Percentiles rank a stretch among this genome's conserved stretches.
phyloP scores from a whole-genome alignment of 345 rosid species.

The Balakata baccata region DNA sequence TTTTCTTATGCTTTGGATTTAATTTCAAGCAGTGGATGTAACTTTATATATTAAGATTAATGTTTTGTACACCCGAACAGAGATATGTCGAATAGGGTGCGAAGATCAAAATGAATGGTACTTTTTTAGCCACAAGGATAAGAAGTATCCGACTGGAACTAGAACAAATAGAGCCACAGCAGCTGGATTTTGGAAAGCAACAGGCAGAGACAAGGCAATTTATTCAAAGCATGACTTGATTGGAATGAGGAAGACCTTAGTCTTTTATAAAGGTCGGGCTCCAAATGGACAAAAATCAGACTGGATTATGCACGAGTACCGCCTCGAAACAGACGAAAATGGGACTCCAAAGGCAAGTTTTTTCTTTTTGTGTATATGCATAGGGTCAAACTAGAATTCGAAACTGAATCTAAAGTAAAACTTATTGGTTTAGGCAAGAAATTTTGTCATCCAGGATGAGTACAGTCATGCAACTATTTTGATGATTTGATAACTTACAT shows the following conservation, averaged over 20 bases:
- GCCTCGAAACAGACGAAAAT: conserved; percentile 73
- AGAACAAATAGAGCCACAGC: conserved; percentile 39
- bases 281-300: conserved; percentile 42
- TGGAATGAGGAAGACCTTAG: conserved; percentile 41
- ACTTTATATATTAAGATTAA: not conserved
- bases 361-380: not conserved
- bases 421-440: no score
- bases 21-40: not conserved
- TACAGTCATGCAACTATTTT: no score
- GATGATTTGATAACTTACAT: no score
- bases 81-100: conserved; percentile 29
- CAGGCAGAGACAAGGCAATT: conserved; percentile 37
- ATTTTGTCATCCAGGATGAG: no score
- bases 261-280: conserved; percentile 37
- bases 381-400: no score
- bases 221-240: conserved; percentile 29
- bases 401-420: no score
- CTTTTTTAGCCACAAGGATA: conserved; percentile 41
- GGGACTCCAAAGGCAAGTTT: conserved; percentile 73
- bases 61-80: conserved; percentile 7
- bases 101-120: conserved; percentile 36
- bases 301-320: conserved; percentile 42
- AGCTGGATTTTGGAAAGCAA: conserved; percentile 42
- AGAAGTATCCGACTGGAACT: conserved; percentile 42
- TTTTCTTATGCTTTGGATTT: no score